Percentiles rank a stretch among this genome's conserved stretches.
These are phyloP conservation scores for Cryptococcus floricola DNA, from an alignment of 1,284 basidiomycete species.

Conservation along the genomic window DNA sequence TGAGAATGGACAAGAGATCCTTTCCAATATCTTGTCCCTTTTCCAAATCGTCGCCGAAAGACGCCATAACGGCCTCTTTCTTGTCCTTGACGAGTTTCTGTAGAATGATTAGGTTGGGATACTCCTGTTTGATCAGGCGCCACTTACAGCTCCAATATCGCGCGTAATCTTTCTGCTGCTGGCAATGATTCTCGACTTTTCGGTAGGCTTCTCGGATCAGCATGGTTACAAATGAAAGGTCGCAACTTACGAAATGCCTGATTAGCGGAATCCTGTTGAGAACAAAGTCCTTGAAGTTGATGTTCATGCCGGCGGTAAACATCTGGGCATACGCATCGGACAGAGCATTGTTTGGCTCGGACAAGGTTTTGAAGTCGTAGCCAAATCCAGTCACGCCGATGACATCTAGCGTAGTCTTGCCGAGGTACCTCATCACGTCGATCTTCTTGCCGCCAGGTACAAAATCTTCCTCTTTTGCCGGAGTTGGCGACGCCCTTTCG, in stretches of 20 bases:
- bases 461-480: slow-evolving; percentile 16
- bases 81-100: slow-evolving; percentile 56
- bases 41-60: slow-evolving; percentile 38
- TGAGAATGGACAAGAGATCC: slow-evolving; percentile 52
- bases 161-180: slow-evolving; percentile 54
- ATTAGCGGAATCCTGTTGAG: slow-evolving; percentile 60
- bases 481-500: slow-evolving; percentile 16
- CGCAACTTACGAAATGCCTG: slow-evolving; percentile 55
- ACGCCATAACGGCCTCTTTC: slow-evolving; percentile 43
- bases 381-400: slow-evolving; percentile 69
- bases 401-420: slow-evolving; percentile 63
- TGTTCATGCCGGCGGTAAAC: slow-evolving; percentile 32
- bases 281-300: slow-evolving; percentile 58
- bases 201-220: slow-evolving; percentile 23
- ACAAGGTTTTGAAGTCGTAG: slow-evolving; percentile 56
- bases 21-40: slow-evolving; percentile 52
- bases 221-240: slow-evolving; percentile 1
- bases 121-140: neutral
- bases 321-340: slow-evolving; percentile 37
- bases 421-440: slow-evolving; percentile 62
- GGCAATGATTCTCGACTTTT: slow-evolving; percentile 45
- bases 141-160: slow-evolving; percentile 54
- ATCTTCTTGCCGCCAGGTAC: slow-evolving; percentile 41
- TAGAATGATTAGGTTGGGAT: neutral
- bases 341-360: slow-evolving; percentile 32